A percentile compares a stretch with the other conserved stretches of the same genome.
These are phyloP conservation scores for Quercus variabilis DNA, from an alignment of 306 rosid genomes.

Conservation along the genomic window DNA sequence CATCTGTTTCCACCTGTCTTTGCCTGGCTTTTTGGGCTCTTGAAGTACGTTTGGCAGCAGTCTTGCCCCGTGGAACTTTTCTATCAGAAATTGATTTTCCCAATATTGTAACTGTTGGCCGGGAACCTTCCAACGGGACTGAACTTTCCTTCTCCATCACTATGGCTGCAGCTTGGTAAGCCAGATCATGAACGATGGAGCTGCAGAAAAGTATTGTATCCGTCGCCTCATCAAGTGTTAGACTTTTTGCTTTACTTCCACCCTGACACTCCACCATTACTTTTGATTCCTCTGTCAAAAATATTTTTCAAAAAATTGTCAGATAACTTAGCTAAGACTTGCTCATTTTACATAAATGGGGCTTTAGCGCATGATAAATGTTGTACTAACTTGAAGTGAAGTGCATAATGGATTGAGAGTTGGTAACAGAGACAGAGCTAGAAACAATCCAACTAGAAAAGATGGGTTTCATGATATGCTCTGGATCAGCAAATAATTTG, in stretches of 20 bases:
- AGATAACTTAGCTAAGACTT: slow-evolving; percentile 13
- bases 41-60: slow-evolving; percentile 34
- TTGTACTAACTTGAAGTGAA: not conserved
- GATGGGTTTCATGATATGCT: not conserved
- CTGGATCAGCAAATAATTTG: not conserved
- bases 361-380: slow-evolving; percentile 5
- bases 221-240: slow-evolving; percentile 94
- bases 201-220: slow-evolving; percentile 94
- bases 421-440: not conserved
- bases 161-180: slow-evolving; percentile 76
- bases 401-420: not conserved
- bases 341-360: slow-evolving; percentile 13
- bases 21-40: slow-evolving; percentile 64
- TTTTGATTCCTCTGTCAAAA: slow-evolving; percentile 65
- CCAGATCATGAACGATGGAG: slow-evolving; percentile 86
- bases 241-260: slow-evolving; percentile 64
- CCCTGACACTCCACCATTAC: slow-evolving; percentile 67
- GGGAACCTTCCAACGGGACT: slow-evolving; percentile 56
- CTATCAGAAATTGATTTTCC: slow-evolving; percentile 53
- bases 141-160: slow-evolving; percentile 73
- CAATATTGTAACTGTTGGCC: slow-evolving; percentile 69
- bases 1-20: slow-evolving; percentile 45
- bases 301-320: slow-evolving; percentile 12
- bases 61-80: slow-evolving; percentile 50
- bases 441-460: not conserved